Percentiles rank a stretch among this genome's conserved stretches.
Conservation (phyloP, 306 rosid species). For the Psophocarpus tetragonolobus region DNA sequence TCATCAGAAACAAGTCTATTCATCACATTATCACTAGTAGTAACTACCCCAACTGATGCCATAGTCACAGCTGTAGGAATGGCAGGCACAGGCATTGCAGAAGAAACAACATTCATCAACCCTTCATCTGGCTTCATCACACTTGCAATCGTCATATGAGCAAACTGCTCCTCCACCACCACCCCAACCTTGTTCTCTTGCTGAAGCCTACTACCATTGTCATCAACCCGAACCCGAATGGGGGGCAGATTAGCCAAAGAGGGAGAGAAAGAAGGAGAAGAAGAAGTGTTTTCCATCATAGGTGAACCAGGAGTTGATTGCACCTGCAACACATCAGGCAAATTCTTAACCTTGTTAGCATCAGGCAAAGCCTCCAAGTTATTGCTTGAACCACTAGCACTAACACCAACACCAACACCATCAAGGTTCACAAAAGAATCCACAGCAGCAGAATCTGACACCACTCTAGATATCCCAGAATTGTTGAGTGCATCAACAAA, state of each 20-base stretch:
- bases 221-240: constrained; percentile 74
- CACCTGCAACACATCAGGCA: constrained; percentile 40
- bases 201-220: constrained; percentile 47
- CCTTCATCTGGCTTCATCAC: constrained; percentile 47
- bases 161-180: constrained; percentile 72
- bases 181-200: constrained; percentile 44
- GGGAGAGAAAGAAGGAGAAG: constrained; percentile 63
- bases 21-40: constrained; percentile 41
- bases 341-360: constrained; percentile 41
- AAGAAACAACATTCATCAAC: constrained; percentile 27
- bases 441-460: constrained; percentile 68
- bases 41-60: constrained; percentile 32
- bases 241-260: constrained; percentile 84
- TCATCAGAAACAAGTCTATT: constrained; percentile 69
- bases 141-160: constrained; percentile 51
- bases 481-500: constrained; percentile 90
- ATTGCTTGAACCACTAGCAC: constrained; percentile 60
- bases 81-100: constrained; percentile 43
- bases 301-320: constrained; percentile 60
- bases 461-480: constrained; percentile 53
- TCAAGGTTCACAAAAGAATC: constrained; percentile 59
- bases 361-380: constrained; percentile 57
- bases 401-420: constrained; percentile 53
- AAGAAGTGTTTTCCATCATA: constrained; percentile 59
- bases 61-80: constrained; percentile 35